Conservation (phyloP, 768 basidiomycete genomes). For the Boletales sp. region DNA sequence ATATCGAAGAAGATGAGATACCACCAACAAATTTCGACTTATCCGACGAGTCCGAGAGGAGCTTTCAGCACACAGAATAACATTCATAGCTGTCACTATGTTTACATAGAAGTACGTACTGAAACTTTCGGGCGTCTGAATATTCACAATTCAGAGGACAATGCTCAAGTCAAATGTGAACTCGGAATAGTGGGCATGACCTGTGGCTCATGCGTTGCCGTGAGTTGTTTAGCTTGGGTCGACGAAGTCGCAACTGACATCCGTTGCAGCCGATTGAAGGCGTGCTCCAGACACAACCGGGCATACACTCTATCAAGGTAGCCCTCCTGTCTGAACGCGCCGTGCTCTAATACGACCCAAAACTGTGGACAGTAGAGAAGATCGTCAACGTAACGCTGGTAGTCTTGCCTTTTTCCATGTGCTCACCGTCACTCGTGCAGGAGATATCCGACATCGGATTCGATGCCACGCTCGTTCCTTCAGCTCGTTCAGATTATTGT, state of each 20-base stretch:
- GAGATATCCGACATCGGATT: constrained; percentile 94
- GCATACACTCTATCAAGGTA: constrained; percentile 91
- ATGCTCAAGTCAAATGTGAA: constrained; percentile 58
- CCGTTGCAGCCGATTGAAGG: constrained; percentile 71
- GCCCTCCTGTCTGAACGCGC: constrained; percentile 95
- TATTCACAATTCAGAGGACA: constrained; percentile 3
- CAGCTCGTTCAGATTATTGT: constrained; percentile 64
- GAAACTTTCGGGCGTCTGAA: too few relatives aligned
- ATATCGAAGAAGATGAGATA: constrained; percentile 24
- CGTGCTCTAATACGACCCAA: constrained; percentile 83
- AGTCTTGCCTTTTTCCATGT: background rate
- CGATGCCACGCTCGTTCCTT: constrained; percentile 76
- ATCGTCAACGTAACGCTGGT: constrained; percentile 55
- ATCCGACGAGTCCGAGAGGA: too few relatives aligned
- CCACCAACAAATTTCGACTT: background rate
- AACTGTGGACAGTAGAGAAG: constrained; percentile 76
- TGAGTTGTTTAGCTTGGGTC: constrained; percentile 29
- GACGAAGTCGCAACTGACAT: background rate
- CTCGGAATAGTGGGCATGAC: constrained; percentile 88
- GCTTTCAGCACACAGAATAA: too few relatives aligned
- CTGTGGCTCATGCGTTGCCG: constrained; percentile 86
- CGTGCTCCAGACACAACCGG: constrained; percentile 76
- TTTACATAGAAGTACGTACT: too few relatives aligned
- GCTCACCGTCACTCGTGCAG: constrained; percentile 36
- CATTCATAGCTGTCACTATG: too few relatives aligned